These are phyloP conservation scores for Podaxis mareebaensis DNA, from an alignment of 768 basidiomycete genomes.

Conservation along the genomic window DNA sequence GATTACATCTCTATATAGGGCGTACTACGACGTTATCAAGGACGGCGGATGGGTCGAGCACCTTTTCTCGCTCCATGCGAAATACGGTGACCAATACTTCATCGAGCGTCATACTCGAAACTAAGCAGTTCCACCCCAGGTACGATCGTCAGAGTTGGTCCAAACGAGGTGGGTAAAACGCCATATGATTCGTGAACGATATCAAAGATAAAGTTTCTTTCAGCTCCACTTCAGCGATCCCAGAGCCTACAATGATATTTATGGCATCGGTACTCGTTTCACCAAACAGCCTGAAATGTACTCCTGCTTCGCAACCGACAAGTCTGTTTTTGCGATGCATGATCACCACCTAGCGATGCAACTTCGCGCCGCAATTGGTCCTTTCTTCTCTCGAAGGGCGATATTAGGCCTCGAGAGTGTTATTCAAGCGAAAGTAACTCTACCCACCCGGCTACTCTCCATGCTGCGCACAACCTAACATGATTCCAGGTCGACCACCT, in stretches of 20 bases:
- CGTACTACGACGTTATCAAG: slow-evolving; percentile 35
- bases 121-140: slow-evolving; percentile 24
- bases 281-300: slow-evolving; percentile 38
- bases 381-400: slow-evolving; percentile 41
- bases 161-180: slow-evolving; percentile 34
- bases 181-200: slow-evolving; percentile 1
- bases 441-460: background rate
- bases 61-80: slow-evolving; percentile 34
- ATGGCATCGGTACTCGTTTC: slow-evolving; percentile 37
- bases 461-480: background rate
- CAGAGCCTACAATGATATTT: slow-evolving; percentile 40
- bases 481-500: slow-evolving; percentile 33
- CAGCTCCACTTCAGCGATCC: slow-evolving; percentile 46
- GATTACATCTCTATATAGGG: slow-evolving; percentile 32
- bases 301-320: slow-evolving; percentile 36
- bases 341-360: slow-evolving; percentile 36
- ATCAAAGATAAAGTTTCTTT: slow-evolving; percentile 1
- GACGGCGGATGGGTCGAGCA: slow-evolving; percentile 40
- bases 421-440: slow-evolving; percentile 33
- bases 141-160: slow-evolving; percentile 37
- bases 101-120: background rate
- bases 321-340: slow-evolving; percentile 36
- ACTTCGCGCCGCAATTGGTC: slow-evolving; percentile 35
- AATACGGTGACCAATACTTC: slow-evolving; percentile 32
- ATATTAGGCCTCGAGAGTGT: slow-evolving; percentile 37